A percentile compares a stretch with the other conserved stretches of the same genome.
Evolutionary conservation across 208 protist genomes (phyloP).

Genomic region (Phytomonas francai): DNA sequence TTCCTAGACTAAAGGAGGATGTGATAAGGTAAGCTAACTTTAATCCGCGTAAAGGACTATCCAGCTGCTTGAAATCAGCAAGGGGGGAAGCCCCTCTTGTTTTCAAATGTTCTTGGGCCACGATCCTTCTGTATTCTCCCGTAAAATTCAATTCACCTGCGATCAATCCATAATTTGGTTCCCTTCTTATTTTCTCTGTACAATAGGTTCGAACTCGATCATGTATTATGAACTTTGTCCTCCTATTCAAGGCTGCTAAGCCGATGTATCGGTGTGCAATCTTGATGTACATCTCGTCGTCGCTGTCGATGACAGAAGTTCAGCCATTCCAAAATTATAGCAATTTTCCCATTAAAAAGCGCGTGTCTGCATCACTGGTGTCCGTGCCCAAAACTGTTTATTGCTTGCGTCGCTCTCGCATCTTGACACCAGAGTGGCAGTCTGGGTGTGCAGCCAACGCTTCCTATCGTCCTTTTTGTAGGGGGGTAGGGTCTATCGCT

Average conservation of each 20-base stretch:
- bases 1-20: background rate
- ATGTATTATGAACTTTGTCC: background rate
- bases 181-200: conserved; percentile 7
- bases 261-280: background rate
- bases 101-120: background rate
- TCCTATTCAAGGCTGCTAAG: background rate
- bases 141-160: background rate
- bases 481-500: background rate
- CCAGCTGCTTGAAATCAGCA: background rate
- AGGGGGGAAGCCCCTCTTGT: background rate
- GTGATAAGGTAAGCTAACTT: background rate
- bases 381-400: background rate
- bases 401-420: background rate
- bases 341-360: background rate
- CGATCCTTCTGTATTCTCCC: background rate
- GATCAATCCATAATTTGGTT: background rate
- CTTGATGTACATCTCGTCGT: background rate
- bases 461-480: background rate
- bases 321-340: background rate
- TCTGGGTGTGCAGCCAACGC: background rate
- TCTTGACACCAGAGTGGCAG: background rate
- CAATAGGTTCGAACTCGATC: background rate
- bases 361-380: background rate
- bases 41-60: background rate
- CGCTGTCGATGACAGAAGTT: background rate